phyloP scores from a whole-genome alignment of 169 alveolate genomes.

The Babesia divergens region DNA sequence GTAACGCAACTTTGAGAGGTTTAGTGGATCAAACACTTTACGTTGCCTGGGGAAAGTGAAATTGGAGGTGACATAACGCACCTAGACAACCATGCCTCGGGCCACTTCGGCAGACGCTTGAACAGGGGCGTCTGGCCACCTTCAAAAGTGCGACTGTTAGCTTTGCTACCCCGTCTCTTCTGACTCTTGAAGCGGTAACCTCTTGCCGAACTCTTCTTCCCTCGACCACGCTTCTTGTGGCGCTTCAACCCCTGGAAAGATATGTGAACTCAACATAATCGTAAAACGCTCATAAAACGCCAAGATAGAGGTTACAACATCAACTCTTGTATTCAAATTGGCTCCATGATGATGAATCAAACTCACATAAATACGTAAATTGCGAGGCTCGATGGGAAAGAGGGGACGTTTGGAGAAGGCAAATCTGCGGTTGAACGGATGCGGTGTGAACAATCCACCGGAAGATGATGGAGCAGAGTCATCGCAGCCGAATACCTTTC shows the following conservation, averaged over 20 bases:
- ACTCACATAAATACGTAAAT: slow-evolving; percentile 68
- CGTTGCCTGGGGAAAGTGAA: slow-evolving; percentile 57
- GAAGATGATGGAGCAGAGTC: not conserved
- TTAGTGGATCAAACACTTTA: slow-evolving; percentile 73
- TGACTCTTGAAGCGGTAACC: slow-evolving; percentile 74
- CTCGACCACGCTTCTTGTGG: slow-evolving; percentile 78
- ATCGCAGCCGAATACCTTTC: not conserved
- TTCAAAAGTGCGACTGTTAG: slow-evolving; percentile 78
- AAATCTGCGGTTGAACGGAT: slow-evolving; percentile 80
- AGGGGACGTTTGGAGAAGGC: slow-evolving; percentile 75
- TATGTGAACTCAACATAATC: no score
- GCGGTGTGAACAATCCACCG: slow-evolving; percentile 53
- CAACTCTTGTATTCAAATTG: no score
- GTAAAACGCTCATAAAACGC: no score
- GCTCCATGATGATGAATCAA: no score
- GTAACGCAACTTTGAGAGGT: slow-evolving; percentile 75
- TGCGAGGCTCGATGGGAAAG: slow-evolving; percentile 82
- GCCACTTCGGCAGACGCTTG: slow-evolving; percentile 79
- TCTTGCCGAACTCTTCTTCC: slow-evolving; percentile 77
- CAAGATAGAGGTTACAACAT: no score
- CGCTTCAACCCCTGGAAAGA: slow-evolving; percentile 64
- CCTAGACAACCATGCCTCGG: slow-evolving; percentile 76
- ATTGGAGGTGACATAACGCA: not conserved
- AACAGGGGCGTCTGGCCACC: slow-evolving; percentile 81
- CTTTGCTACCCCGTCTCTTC: slow-evolving; percentile 71